Conservation (phyloP, 2,329 filamentous ascomycete genomes). For the Phyllosticta capitalensis region DNA sequence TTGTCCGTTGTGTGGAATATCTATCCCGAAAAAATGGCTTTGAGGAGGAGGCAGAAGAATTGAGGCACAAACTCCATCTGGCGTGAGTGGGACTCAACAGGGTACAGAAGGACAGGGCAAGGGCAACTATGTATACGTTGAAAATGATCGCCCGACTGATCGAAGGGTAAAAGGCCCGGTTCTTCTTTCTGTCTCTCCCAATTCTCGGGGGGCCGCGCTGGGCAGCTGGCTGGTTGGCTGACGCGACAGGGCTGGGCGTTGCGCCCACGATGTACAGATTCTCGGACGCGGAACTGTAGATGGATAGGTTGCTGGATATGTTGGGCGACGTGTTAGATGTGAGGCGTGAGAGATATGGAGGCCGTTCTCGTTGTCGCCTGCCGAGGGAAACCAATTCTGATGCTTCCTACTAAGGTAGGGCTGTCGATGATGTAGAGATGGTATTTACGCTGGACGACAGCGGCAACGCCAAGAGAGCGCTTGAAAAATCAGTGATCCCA, state of each 20-base stretch:
- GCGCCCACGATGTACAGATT: not conserved
- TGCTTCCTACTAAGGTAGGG: not conserved
- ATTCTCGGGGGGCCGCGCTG: not conserved
- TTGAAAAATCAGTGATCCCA: not conserved
- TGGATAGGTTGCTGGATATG: not conserved
- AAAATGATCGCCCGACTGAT: not conserved
- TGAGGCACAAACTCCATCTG: constrained; percentile 25
- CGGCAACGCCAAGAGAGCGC: not conserved
- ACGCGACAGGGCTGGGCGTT: not conserved
- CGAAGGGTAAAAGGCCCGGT: not conserved
- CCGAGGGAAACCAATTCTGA: too few relatives aligned
- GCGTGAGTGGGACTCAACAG: not conserved
- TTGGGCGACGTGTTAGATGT: not conserved
- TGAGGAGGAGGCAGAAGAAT: constrained; percentile 28
- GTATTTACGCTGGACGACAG: not conserved
- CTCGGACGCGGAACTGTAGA: not conserved
- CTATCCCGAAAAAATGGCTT: constrained; percentile 19
- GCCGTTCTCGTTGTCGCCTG: not conserved
- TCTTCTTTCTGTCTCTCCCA: not conserved
- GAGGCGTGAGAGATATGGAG: not conserved
- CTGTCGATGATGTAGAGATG: not conserved
- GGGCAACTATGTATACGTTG: not conserved
- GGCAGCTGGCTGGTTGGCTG: not conserved
- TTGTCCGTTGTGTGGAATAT: not conserved
- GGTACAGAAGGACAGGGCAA: not conserved